These are phyloP conservation scores for Aphanomyces stellatus DNA, from an alignment of 352 stramenopile species.

Conservation along the genomic window DNA sequence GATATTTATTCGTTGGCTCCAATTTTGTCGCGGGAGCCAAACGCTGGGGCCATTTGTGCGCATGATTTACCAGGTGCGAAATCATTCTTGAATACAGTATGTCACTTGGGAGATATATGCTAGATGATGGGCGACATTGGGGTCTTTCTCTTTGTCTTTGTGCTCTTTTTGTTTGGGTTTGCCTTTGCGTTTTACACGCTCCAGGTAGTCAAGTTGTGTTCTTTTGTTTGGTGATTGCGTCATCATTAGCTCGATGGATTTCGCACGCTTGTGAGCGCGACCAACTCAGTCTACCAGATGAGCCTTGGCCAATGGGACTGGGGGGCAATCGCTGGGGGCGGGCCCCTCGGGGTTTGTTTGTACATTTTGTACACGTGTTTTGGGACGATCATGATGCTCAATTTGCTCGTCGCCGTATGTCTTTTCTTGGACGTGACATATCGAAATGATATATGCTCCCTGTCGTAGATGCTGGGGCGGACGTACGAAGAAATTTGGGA, in stretches of 20 bases:
- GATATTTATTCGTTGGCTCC: conserved; percentile 77
- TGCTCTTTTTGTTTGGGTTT: conserved; percentile 62
- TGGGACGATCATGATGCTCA: conserved; percentile 76
- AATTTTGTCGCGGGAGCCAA: conserved; percentile 60
- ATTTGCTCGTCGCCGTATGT: conserved; percentile 63
- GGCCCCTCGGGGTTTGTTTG: conserved; percentile 53
- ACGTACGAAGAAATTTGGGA: conserved; percentile 84
- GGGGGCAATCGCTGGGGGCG: conserved; percentile 58
- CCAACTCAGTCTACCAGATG: conserved; percentile 58
- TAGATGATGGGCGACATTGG: conserved; percentile 78
- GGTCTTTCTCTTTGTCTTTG: conserved; percentile 68
- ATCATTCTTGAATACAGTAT: background rate
- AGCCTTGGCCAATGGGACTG: conserved; percentile 71
- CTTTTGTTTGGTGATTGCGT: background rate
- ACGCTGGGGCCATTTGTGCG: conserved; percentile 66
- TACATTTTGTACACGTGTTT: conserved; percentile 68
- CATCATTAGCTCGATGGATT: conserved; percentile 51
- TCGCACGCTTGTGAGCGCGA: conserved; percentile 45
- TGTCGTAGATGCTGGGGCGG: conserved; percentile 79
- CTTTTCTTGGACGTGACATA: background rate
- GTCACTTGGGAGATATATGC: background rate
- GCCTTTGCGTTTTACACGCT: conserved; percentile 78
- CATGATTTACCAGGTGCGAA: conserved; percentile 72
- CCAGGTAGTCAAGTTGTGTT: conserved; percentile 30
- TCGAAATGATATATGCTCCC: too few relatives aligned